These are phyloP conservation scores for Marsdenia floribunda DNA, from an alignment of 257 asterid genomes.

Conservation along the genomic window DNA sequence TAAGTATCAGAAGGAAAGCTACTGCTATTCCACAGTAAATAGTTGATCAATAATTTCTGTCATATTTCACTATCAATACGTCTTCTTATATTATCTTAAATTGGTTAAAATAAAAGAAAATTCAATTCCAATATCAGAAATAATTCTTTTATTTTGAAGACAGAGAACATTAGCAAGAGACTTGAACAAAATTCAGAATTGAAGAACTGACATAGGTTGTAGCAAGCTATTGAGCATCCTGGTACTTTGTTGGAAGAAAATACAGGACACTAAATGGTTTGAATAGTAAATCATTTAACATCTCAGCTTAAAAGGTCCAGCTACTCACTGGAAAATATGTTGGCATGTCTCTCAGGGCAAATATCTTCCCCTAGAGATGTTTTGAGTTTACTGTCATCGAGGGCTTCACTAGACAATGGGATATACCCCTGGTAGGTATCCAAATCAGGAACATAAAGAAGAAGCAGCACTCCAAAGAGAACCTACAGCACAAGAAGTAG, in stretches of 20 bases:
- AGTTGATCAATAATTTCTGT: background rate
- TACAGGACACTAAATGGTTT: background rate
- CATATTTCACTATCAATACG: background rate
- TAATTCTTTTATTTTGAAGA: background rate
- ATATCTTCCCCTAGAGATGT: constrained; percentile 49
- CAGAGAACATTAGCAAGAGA: background rate
- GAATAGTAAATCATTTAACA: background rate
- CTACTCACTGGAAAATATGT: constrained; percentile 55
- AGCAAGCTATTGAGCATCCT: background rate
- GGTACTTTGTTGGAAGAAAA: background rate
- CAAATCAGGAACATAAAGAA: constrained; percentile 57
- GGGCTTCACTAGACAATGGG: constrained; percentile 47
- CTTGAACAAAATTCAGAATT: background rate
- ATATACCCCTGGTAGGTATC: constrained; percentile 63
- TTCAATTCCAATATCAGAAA: background rate
- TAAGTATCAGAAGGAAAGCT: background rate
- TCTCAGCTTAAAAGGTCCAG: background rate
- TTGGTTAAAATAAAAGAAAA: background rate
- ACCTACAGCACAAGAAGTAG: constrained; percentile 35
- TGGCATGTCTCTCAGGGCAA: constrained; percentile 78
- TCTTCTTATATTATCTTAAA: background rate
- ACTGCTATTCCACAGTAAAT: background rate
- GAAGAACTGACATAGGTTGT: background rate
- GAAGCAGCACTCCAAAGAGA: constrained; percentile 56
- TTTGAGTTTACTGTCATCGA: constrained; percentile 38